Base-by-base conservation (phyloP, 768 basidiomycete species). In the Boletellus ananas region DNA sequence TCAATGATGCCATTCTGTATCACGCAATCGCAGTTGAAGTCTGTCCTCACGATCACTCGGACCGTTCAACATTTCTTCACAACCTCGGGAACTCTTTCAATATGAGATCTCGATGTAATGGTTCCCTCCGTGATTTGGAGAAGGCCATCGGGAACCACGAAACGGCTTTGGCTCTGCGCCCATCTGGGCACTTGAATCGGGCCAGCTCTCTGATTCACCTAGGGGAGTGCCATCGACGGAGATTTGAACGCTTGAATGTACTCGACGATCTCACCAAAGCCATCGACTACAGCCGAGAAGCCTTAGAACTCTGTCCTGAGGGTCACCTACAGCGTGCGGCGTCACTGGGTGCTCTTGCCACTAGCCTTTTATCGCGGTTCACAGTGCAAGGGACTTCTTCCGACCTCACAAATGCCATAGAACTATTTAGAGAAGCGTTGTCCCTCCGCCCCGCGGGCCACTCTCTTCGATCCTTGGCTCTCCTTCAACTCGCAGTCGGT, bases 401-500 rank as follows among this genome's bases (percentile, higher is more conserved):
- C 16, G 39, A 40, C n/a, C 39, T 40, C 23, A 14, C 21, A 4
- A 23, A 40, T 9, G 45, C 42, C 1, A 33, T 47, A 17, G 23
- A 21, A 3, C 27, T 38, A 6, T 14, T 18, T 4, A 12, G 18
- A 9, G 17, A 29, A 20, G 14, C 45, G 10, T 37, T 43, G 7
- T 12, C 13, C 14, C 33, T 43, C 8, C 8, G 43, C 2, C 34
- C 20, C 4, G 33, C 7, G 1, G 34, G 43, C 16, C 43, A 34
- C 14, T 20, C 43, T 34, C 20, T 16, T 23, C 43, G 33, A 14
- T 23, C 46, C 18, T 2, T 16, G 9, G 23, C 20, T 29, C 14
- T 39, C 2, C n/a, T 21, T 21, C 1, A 1, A 3, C 50, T 60
- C 14, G 63, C 54, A 18, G 45, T 16, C 34, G 23, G 37, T 12